Evolutionary conservation across 2,329 filamentous ascomycete genomes (phyloP).

Genomic region (Aspergillus quadricinctus): DNA sequence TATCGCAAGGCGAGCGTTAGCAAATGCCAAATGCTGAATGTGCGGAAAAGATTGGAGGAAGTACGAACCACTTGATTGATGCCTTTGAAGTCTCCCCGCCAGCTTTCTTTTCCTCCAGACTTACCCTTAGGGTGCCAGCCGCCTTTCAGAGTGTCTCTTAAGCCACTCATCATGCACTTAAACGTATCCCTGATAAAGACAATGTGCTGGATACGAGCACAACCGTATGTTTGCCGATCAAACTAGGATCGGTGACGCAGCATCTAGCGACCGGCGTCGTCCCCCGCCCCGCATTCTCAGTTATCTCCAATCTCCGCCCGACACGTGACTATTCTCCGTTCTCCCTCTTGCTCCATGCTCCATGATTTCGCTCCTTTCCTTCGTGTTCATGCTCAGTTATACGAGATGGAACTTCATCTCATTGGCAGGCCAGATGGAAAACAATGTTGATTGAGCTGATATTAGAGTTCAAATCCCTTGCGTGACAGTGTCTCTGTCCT

Average conservation of each 20-base stretch:
- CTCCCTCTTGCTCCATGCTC: too few relatives aligned
- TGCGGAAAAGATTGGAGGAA: not conserved
- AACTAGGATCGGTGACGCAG: not conserved
- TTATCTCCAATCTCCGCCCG: not conserved
- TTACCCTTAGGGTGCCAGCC: slow-evolving; percentile 54
- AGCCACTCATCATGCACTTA: slow-evolving; percentile 40
- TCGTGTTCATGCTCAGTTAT: not conserved
- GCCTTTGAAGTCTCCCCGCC: slow-evolving; percentile 54
- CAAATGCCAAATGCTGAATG: not conserved
- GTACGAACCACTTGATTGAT: slow-evolving; percentile 52
- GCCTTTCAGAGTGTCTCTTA: slow-evolving; percentile 47
- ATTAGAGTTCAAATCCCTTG: not conserved
- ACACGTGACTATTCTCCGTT: not conserved
- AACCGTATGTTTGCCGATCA: slow-evolving; percentile 4
- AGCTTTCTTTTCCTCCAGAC: slow-evolving; percentile 51
- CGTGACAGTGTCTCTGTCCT: not conserved
- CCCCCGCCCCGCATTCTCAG: not conserved
- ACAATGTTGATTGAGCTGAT: not conserved
- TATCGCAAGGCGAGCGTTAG: slow-evolving; percentile 31
- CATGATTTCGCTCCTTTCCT: not conserved
- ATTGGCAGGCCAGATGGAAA: not conserved
- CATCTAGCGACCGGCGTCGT: not conserved
- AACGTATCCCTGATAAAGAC: not conserved
- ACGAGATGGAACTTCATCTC: not conserved
- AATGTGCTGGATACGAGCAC: not conserved